phyloP scores from a whole-genome alignment of 257 asterid genomes.

The Penstemon newberryi region DNA sequence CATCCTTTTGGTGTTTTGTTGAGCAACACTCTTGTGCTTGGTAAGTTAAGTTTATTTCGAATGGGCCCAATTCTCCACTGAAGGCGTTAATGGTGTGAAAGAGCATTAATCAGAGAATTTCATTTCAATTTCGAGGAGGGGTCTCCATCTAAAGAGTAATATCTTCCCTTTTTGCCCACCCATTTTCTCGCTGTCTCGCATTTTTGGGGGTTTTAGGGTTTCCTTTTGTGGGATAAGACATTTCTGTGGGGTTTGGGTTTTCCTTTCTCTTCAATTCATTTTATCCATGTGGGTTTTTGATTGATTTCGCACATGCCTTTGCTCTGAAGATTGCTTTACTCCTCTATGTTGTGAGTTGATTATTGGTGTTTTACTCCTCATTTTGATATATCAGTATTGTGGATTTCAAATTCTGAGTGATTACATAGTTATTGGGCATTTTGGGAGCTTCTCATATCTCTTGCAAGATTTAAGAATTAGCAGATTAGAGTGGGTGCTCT shows the following conservation, averaged over 20 bases:
- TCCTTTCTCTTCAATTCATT: slow-evolving; percentile 13
- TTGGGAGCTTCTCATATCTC: slow-evolving; percentile 10
- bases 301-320: slow-evolving; percentile 30
- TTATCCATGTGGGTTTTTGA: slow-evolving; percentile 30
- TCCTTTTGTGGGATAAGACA: slow-evolving; percentile 34
- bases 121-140: slow-evolving; percentile 20
- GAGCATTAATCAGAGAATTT: slow-evolving; percentile 2
- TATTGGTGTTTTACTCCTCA: slow-evolving; percentile 4
- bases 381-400: slow-evolving; percentile 1
- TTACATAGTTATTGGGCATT: slow-evolving; percentile 16
- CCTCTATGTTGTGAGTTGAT: slow-evolving; percentile 2
- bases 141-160: slow-evolving; percentile 29
- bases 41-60: slow-evolving; percentile 33
- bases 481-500: not conserved
- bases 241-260: slow-evolving; percentile 30
- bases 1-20: slow-evolving; percentile 12
- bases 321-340: slow-evolving; percentile 4
- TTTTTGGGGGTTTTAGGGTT: slow-evolving; percentile 40
- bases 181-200: slow-evolving; percentile 58
- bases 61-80: slow-evolving; percentile 68
- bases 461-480: slow-evolving; percentile 27
- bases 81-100: slow-evolving; percentile 42
- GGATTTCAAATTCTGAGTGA: slow-evolving; percentile 11
- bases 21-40: slow-evolving; percentile 40
- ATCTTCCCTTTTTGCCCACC: slow-evolving; percentile 39